Base-by-base conservation (phyloP, 129 eudicot species). In the Flaveria trinervia region DNA sequence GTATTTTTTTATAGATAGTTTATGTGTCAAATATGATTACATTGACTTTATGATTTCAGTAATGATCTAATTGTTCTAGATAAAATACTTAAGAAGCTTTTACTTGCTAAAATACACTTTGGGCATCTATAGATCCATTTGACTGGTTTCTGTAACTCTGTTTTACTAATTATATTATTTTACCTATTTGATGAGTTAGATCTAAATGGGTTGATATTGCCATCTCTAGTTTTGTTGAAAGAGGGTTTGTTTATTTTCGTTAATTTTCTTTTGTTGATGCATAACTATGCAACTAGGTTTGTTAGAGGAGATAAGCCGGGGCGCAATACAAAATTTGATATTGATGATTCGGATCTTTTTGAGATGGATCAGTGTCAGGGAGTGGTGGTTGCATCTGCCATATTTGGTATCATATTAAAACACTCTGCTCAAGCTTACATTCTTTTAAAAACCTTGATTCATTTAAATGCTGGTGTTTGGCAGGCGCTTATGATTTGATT, bases 361-460 rank as follows among this genome's bases (percentile, higher is more conserved):
- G 98, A 93, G 64, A 93, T 90, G 97, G 93, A 90, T 69, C 83
- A 72, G 66, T 93, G 98, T 73, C 80, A 50, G 18, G 98, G 96
- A 13, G 87, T 90, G 60, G 89, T 90, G 17, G 98, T 93, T 71
- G 98, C 98, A 57, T 93, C 98, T 26, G 97, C 98, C 74, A 91
- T 93, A 76, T 93, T 93, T 84, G 98, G 98, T 93, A 93, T 69
- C 30, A 68, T 64, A 55, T 23, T 81, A 14, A 57, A 41, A 20
- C 60, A 36, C 60, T 67, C 66, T 74, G 14, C 49, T 75, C 61
- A 22, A 46, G 30, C 2, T 72, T 82, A 50, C 7, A 9, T 41
- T 33, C 20, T 41, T 54, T 17, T 20, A 57, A 20, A 57, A 57
- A 20, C 9, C 65, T 22, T n/a, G 25, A 17, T 54, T 57, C 9